These are phyloP conservation scores for Syzygium aromaticum DNA, from an alignment of 345 rosid genomes.

Conservation along the genomic window DNA sequence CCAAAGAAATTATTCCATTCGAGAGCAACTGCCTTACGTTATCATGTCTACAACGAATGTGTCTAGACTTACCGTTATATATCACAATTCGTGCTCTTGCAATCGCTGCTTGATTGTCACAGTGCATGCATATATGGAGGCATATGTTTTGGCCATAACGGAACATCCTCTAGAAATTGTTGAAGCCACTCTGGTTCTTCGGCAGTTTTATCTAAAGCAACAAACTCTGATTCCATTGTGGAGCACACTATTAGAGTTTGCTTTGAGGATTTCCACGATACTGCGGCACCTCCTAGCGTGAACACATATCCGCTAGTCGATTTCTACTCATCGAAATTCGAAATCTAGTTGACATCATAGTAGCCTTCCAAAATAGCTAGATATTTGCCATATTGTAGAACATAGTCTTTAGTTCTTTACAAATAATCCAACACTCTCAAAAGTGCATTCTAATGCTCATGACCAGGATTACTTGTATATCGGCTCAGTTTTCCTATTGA, in stretches of 20 bases:
- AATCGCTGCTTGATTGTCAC: neutral
- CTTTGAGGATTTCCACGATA: neutral
- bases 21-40: neutral
- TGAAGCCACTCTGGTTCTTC: neutral
- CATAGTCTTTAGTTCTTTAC: neutral
- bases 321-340: accelerated
- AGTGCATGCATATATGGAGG: accelerated
- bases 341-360: neutral
- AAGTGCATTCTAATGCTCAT: neutral
- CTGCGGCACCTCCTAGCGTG: neutral
- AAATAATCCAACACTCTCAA: neutral
- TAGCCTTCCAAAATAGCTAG: neutral
- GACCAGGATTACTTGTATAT: neutral
- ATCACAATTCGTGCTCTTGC: neutral
- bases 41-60: neutral
- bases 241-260: neutral
- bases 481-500: neutral
- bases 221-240: neutral
- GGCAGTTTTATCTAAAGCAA: neutral
- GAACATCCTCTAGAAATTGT: neutral
- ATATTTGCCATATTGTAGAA: neutral
- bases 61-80: neutral
- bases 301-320: neutral
- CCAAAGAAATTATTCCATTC: neutral
- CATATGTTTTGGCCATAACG: neutral